Conservation (phyloP, 2,329 filamentous ascomycete species). For the Fusarium scirpi region DNA sequence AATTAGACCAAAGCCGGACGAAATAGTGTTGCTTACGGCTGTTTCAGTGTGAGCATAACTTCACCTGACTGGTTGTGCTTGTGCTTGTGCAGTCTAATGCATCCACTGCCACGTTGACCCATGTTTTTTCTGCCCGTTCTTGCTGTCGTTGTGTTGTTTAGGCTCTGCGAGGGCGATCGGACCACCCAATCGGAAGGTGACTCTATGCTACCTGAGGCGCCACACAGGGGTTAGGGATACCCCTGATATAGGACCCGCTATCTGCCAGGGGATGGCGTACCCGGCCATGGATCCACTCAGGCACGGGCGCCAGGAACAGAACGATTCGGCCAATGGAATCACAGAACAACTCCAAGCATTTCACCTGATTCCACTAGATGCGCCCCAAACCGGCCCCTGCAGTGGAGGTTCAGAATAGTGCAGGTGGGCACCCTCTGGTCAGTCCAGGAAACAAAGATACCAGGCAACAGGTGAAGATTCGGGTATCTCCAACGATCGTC, state of each 20-base stretch:
- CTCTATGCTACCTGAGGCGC: slow-evolving; percentile 10
- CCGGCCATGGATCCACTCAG: slow-evolving; percentile 12
- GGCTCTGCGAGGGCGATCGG: background rate
- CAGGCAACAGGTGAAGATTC: slow-evolving; percentile 6
- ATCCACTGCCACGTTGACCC: slow-evolving; percentile 40
- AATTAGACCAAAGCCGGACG: slow-evolving; percentile 20
- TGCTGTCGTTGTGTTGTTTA: slow-evolving; percentile 19
- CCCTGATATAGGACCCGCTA: slow-evolving; percentile 27
- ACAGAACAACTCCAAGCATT: slow-evolving; percentile 17
- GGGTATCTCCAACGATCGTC: slow-evolving; percentile 10
- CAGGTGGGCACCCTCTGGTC: slow-evolving; percentile 4
- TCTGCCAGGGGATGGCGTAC: slow-evolving; percentile 13
- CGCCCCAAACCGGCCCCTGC: slow-evolving; percentile 36
- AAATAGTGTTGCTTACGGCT: slow-evolving; percentile 22
- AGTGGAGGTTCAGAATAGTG: slow-evolving; percentile 32
- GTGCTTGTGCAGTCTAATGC: slow-evolving; percentile 4
- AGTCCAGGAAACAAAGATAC: slow-evolving; percentile 31
- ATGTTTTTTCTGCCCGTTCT: slow-evolving; percentile 15
- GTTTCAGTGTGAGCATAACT: slow-evolving; percentile 36
- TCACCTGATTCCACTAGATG: slow-evolving; percentile 26
- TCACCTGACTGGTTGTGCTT: slow-evolving; percentile 4
- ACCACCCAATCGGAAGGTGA: slow-evolving; percentile 31
- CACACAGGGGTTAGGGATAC: slow-evolving; percentile 3
- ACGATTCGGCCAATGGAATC: slow-evolving; percentile 16
- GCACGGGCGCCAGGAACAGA: slow-evolving; percentile 24